Conservation (phyloP, 805 yeast genomes). For the Candida nemodendra region DNA sequence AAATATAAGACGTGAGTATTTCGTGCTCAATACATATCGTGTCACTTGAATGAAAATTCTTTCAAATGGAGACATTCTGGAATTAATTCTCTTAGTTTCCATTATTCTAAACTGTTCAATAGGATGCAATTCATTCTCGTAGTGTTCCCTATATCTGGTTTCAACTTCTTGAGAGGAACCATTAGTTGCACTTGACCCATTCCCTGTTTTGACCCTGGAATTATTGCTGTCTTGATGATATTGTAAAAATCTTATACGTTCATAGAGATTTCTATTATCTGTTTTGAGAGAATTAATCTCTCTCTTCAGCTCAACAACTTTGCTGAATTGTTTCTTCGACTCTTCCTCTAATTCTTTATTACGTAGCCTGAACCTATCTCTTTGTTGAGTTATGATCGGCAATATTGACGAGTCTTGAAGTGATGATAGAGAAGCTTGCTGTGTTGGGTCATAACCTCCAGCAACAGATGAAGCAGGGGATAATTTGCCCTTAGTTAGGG, state of each 20-base stretch:
- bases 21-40: slow-evolving; percentile 70
- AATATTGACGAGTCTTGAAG: slow-evolving; percentile 52
- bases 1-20: slow-evolving; percentile 69
- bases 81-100: slow-evolving; percentile 72
- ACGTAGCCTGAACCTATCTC: slow-evolving; percentile 87
- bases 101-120: slow-evolving; percentile 75
- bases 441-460: slow-evolving; percentile 33
- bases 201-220: slow-evolving; percentile 22
- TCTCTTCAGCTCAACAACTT: slow-evolving; percentile 58
- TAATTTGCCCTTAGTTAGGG: slow-evolving; percentile 30
- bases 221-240: slow-evolving; percentile 39
- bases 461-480: slow-evolving; percentile 56
- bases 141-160: slow-evolving; percentile 56
- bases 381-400: slow-evolving; percentile 89
- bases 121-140: slow-evolving; percentile 80
- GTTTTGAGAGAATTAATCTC: slow-evolving; percentile 62
- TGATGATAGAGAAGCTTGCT: slow-evolving; percentile 2
- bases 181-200: slow-evolving; percentile 22
- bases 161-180: slow-evolving; percentile 40
- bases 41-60: slow-evolving; percentile 72
- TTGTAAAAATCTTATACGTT: slow-evolving; percentile 67
- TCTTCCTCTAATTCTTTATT: slow-evolving; percentile 85
- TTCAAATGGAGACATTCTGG: slow-evolving; percentile 74
- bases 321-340: slow-evolving; percentile 52
- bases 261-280: slow-evolving; percentile 79